Evolutionary conservation across 106 monocot genomes (phyloP), one percentile per base, ranked within the genome.

Genomic region (Agapanthus africanus): DNA sequence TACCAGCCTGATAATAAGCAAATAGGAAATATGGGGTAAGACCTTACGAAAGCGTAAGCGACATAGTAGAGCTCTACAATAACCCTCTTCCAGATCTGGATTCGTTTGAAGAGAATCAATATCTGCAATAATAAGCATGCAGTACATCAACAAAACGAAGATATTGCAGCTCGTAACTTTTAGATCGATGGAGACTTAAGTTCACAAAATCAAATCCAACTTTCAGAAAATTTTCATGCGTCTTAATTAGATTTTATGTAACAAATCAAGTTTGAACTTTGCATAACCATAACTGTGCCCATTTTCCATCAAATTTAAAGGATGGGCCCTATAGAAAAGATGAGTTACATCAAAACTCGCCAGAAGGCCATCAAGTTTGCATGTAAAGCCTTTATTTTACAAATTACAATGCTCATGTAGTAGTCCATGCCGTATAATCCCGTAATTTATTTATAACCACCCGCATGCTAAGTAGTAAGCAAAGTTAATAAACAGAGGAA

Each of bases 41-140:
- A 97, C 97, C 97, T 97, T 97, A 97, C 97, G 97, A 83, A 97
- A 97, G 50, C 97, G 97, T 81, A 97, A 70, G 40, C 97, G 86
- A 66, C 86, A 89, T 66, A 97, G 66, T 41, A 92, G 46, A 68
- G 97, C 88, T 79, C 79, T 83, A 71, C 97, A 97, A 65, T 80
- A 97, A 77, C 80, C 92, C 57, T 97, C 97, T 87, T 92, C 91
- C 32, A 89, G 38, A 70, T 90, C 80, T 72, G 74, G 72, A 83
- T 85, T 83, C 14, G 56, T 71, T 69, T 97, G 97, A 42, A 97
- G 75, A 32, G 82, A 70, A 59, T 87, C 91, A 59, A 81, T 26
- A 80, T 85, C 97, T 97, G 84, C 82, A 85, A 38, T 25, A 21
- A 67, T 40, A 32, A 72, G 52, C 54, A 37, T 70, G 14, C 4